Percentiles rank a stretch among this genome's conserved stretches.
phyloP scores from a whole-genome alignment of 2,329 filamentous ascomycete genomes.

The Cytospora paraplurivora region DNA sequence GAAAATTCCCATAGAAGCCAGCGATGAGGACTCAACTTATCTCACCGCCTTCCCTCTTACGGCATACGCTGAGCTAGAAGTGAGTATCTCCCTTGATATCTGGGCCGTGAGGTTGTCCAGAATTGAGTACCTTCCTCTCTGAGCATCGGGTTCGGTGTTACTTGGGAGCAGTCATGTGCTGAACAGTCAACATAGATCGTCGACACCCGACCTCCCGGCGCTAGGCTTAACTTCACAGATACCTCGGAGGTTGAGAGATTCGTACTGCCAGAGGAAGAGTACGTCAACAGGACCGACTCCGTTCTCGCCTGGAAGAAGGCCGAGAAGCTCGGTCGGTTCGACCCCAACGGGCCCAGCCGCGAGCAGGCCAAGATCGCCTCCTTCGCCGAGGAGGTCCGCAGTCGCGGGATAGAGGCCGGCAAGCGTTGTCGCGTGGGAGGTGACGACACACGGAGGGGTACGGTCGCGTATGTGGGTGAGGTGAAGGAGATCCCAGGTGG shows the following conservation, averaged over 20 bases:
- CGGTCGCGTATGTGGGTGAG: slow-evolving; percentile 70
- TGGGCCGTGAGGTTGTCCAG: no score
- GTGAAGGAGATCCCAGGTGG: slow-evolving; percentile 73
- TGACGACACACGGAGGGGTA: slow-evolving; percentile 70
- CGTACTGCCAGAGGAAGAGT: slow-evolving; percentile 80
- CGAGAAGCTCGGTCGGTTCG: slow-evolving; percentile 95
- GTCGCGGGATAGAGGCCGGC: slow-evolving; percentile 66
- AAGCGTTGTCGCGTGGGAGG: slow-evolving; percentile 66
- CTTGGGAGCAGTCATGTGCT: slow-evolving; percentile 26
- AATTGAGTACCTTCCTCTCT: background rate
- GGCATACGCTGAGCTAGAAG: slow-evolving; percentile 77
- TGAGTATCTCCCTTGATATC: slow-evolving; percentile 51
- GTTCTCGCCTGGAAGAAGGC: slow-evolving; percentile 94
- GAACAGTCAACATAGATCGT: slow-evolving; percentile 59
- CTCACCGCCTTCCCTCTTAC: slow-evolving; percentile 68
- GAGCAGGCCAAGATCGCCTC: slow-evolving; percentile 73
- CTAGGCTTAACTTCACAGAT: slow-evolving; percentile 80
- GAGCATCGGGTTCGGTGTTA: background rate
- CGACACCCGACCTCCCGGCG: slow-evolving; percentile 75
- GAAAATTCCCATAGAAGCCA: slow-evolving; percentile 65
- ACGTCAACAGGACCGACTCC: slow-evolving; percentile 82
- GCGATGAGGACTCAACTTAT: slow-evolving; percentile 70
- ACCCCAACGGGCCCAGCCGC: slow-evolving; percentile 76
- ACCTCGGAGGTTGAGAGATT: slow-evolving; percentile 84
- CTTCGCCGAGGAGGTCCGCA: slow-evolving; percentile 68